Base-by-base conservation (phyloP, 2,329 filamentous ascomycete species). In the Epichloe uncinata region DNA sequence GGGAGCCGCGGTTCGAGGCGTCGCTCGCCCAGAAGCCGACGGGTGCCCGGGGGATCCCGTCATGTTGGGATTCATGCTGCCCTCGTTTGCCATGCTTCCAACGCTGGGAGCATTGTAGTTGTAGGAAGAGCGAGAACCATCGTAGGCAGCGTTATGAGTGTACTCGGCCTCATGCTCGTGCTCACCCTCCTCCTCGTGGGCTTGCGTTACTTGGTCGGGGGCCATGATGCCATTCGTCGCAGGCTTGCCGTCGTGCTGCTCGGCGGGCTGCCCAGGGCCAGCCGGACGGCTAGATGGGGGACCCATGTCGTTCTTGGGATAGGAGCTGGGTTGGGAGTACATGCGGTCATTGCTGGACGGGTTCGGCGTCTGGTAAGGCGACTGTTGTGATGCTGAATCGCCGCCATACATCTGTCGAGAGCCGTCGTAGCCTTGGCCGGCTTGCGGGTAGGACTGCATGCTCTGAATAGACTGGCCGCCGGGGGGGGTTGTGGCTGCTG, bases 401-500 rank as follows among this genome's bases (percentile, higher is more conserved):
- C 81, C 86, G 65, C 81, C 86, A 65, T 95, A 95, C 68, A 93
- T 82, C 44, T 82, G 79, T 53, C 91, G 81, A 9, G 85, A 81
- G 59, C 69, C 78, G 61, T 95, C 87, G 60, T 95, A 95, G 43
- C 73, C 71, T 66, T 82, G 86, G 51, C 72, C 81, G 57, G 70
- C 77, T 55, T 75, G 71, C 47, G 82, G 84, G 64, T 95, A 95
- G 3, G 81, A 71, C 58, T 85, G 85, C 76, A 95, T 88, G 61
- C 78, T 82, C 58, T 88, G 85, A 54, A 94, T 75, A 15, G 50
- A 16, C 30, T 78, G 75, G 53, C 76, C 79, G 22, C 87, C 88
- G 0, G 91, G 91, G 0, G 91, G 91, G 90, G 91, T 95, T 5
- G 87, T 91, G 22, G 88, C 88, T 53, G 88, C 88, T 53, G 88